Evolutionary conservation across 2,329 filamentous ascomycete species (phyloP), one percentile per base, ranked within the genome.

Genomic region (Penicillium sp.): DNA sequence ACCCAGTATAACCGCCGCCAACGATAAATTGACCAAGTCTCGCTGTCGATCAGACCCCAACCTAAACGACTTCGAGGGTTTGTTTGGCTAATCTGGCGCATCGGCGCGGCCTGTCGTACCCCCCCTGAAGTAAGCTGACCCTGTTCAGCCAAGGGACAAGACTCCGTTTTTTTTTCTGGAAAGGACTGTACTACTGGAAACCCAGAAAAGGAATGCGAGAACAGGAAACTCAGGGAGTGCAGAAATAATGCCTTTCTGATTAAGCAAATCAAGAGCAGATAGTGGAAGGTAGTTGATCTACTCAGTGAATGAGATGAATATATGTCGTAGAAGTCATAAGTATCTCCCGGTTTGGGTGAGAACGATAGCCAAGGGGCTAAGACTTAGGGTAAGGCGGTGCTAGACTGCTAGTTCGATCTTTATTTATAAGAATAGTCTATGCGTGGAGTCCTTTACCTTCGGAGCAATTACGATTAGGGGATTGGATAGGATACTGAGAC

Each of bases 1-100:
- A 73, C 4, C 73, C 75, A 6, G 74, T 75, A 58, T 76, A 14
- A 75, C 75, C 8, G 74, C 72, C 6, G 72, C 74, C 46, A 76
- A 33, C 16, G 71, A 66, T 40, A 76, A 60, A 25, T 64, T 65
- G 14, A 76, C 64, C 52, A 76, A 74, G 3, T 52, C 54, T 6
- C 46, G 40, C 13, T 65, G 59, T 28, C 61, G 42, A 37, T 75
- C 65, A 54, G 64, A 59, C 0, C 58, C 56, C 13, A 35, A 26
- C 22, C 57, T 53, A 35, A 58, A 53, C 14, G 33, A 58, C 46
- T 48, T 62, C 42, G 51, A 57, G 8, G 55, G 62, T 57, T 74
- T 65, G 1, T 63, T 55, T 26, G 70, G 63, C 73, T 72, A 76
- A 51, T 76, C 73, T 53, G 75, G 40, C 7, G 70, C 64, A 60